Base-by-base conservation (phyloP, 768 basidiomycete genomes). In the Pholiota molesta region DNA sequence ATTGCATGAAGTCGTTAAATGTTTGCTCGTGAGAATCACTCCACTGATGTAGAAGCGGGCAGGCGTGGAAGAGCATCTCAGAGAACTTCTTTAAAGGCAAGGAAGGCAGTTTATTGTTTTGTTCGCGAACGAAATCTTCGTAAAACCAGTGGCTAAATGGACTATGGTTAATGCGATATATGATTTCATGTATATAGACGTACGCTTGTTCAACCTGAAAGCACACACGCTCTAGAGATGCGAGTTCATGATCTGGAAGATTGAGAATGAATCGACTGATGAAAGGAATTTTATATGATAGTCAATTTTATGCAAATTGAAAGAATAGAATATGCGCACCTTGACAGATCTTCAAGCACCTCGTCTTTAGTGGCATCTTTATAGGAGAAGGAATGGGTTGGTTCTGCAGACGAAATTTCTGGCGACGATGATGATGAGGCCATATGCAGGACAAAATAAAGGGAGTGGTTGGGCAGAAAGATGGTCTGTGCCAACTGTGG, bases 161-260 rank as follows among this genome's bases (percentile, higher is more conserved):
- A 13, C 33, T 66, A 52, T 29, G 59, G 17, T 56, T 65, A 60
- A 51, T 62, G 47, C n/a, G 16, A 3, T 49, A 11, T 21, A 39
- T 54, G 40, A 65, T 57, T 49, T 53, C 23, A 42, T 31, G n/a
- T 52, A 60, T 39, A 62, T 52, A 42, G 37, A 82, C 95, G 70
- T 73, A 99, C 94, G 97, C 97, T 83, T 99, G 96, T 76, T 99
- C 97, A 63, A 99, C 94, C 77, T 99, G 97, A 78, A 99, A 99
- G 78, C 94, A 98, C 68, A 99, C 88, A 62, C 97, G 87, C 71
- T 97, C 96, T 58, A 97, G 81, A 16, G 92, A 94, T 53, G 86
- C 85, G 59, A 97, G 86, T 78, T 99, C 97, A 72, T 92, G 91
- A 65, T 92, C 89, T 21, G 97, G 97, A 62, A 99, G 86, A 75